Base-by-base conservation (phyloP, 2,329 filamentous ascomycete species). In the Ophiocordyceps camponoti-rufipedis region DNA sequence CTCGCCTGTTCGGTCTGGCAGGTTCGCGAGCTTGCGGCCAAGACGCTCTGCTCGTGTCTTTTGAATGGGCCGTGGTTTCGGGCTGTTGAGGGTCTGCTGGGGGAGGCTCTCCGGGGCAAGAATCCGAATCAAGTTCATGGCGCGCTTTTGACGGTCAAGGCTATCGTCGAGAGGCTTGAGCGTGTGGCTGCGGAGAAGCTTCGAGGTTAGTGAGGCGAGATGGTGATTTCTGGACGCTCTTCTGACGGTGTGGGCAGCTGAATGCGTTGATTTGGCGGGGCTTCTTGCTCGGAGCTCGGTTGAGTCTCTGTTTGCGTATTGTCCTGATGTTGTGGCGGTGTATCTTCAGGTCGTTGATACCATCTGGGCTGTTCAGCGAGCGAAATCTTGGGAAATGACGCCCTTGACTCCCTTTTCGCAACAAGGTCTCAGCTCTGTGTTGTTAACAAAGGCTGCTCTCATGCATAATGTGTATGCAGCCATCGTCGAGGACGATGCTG, bases 11-110 rank as follows among this genome's bases (percentile, higher is more conserved):
- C 72, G 0, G 74, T 85, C 16, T 91, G 85, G 85, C 82, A 87
- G 56, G 75, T 91, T 7, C 71, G 85, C 44, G 84, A 89, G 53
- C 85, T 88, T 58, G 82, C 85, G 1, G 83, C 85, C 0, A 71
- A 82, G 14, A 85, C 84, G 0, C 66, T 85, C 12, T 78, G 75
- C 54, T 78, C 76, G 0, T 76, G 81, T 49, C 60, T 80, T 19
- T 58, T 78, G 2, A 65, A 69, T 16, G 59, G 67, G 4, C 59
- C 65, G 23, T 78, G 74, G 72, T 55, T 71, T 1, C 52, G 53
- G 10, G 56, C 57, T 1, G 55, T 76, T 5, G 56, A 55, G 28
- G 48, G 50, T 13, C 55, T 72, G 2, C 56, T 72, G 10, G 50
- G 49, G 4, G 51, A 57, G 2, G 58, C 58, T 6, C 47, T 60